Conservation (phyloP, 441 rosid genomes). For the Manihot esculenta region DNA sequence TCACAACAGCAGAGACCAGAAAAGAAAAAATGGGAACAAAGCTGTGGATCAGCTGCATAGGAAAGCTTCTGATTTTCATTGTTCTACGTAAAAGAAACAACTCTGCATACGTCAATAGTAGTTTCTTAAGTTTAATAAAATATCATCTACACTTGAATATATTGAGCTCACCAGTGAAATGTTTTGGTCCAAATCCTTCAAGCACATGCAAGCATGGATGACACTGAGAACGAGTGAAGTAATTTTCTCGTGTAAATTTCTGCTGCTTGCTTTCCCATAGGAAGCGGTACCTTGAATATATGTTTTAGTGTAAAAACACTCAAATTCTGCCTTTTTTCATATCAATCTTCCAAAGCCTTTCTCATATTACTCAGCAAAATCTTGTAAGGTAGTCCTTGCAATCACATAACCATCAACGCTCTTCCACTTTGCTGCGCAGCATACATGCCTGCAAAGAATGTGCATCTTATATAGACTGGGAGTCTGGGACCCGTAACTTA, state of each 20-base stretch:
- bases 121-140: neutral
- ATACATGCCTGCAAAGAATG: slow-evolving; percentile 45
- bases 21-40: neutral
- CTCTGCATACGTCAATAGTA: neutral
- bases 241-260: slow-evolving; percentile 39
- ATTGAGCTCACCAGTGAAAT: neutral
- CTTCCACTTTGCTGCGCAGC: slow-evolving; percentile 32
- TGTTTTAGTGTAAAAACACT: slow-evolving; percentile 40
- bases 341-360: slow-evolving; percentile 38
- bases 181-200: neutral
- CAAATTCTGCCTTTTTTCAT: slow-evolving; percentile 46
- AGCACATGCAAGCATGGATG: neutral
- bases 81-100: neutral
- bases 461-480: slow-evolving; percentile 39
- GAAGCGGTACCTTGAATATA: slow-evolving; percentile 38
- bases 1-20: neutral
- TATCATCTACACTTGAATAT: neutral
- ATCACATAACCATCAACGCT: slow-evolving; percentile 45
- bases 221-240: too few relatives aligned
- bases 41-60: neutral
- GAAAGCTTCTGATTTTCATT: neutral
- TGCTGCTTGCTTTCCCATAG: slow-evolving; percentile 46
- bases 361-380: slow-evolving; percentile 41
- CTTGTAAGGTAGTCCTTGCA: slow-evolving; percentile 38
- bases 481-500: slow-evolving; percentile 43